Percentiles rank a stretch among this genome's conserved stretches.
phyloP scores from a whole-genome alignment of 768 basidiomycete species.

The Leccinum obscurum region DNA sequence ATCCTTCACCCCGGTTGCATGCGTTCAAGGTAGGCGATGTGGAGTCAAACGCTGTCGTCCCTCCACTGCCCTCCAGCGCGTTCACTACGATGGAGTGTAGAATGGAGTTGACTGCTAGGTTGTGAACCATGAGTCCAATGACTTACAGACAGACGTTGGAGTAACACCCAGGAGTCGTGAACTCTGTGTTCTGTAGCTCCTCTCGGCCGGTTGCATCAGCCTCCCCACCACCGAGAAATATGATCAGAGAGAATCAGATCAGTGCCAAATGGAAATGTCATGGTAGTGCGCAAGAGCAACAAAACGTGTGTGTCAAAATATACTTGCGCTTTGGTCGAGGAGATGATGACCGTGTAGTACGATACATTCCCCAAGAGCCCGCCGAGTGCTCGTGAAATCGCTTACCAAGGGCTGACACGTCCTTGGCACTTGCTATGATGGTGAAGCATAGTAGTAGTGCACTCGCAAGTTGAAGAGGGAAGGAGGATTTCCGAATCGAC shows the following conservation, averaged over 20 bases:
- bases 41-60: slow-evolving; percentile 91
- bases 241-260: slow-evolving; percentile 79
- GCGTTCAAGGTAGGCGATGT: slow-evolving; percentile 89
- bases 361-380: slow-evolving; percentile 65
- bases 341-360: slow-evolving; percentile 68
- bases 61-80: slow-evolving; percentile 94
- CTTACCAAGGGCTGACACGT: no score
- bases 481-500: slow-evolving; percentile 39
- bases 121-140: slow-evolving; percentile 63
- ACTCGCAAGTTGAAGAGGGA: slow-evolving; percentile 50
- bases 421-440: no score
- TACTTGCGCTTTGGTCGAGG: slow-evolving; percentile 79
- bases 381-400: slow-evolving; percentile 63
- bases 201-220: slow-evolving; percentile 57
- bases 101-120: slow-evolving; percentile 93
- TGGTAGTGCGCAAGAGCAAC: slow-evolving; percentile 85
- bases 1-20: slow-evolving; percentile 63
- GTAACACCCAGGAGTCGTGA: slow-evolving; percentile 82
- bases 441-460: no score
- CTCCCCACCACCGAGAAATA: no score
- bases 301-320: slow-evolving; percentile 78
- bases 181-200: slow-evolving; percentile 82
- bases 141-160: slow-evolving; percentile 62
- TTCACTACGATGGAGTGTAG: slow-evolving; percentile 94
- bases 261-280: slow-evolving; percentile 88